Base-by-base conservation (phyloP, 352 stramenopile genomes). In the Phytophthora citricola region DNA sequence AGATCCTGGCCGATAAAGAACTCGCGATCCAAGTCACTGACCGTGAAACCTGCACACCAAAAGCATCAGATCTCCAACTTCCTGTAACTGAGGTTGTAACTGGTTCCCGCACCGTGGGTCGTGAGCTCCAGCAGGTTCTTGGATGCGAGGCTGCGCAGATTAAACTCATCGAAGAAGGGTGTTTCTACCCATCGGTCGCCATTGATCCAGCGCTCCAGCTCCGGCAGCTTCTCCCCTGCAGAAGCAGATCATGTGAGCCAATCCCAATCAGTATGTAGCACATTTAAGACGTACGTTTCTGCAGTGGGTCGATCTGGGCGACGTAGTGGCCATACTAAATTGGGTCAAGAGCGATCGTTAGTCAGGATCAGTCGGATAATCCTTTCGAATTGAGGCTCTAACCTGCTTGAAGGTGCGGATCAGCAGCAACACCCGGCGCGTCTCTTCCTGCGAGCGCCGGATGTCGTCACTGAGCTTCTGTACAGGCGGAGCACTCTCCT, bases 1-100 rank as follows among this genome's bases (percentile, higher is more conserved):
- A 92, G 71, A 58, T 97, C 82, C 45, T 97, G 86, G 43, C 90
- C 89, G 38, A 98, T 94, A 69, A 98, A 97, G 54, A 98, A 96
- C 69, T 93, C 86, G 27, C 90, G 85, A 63, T 98, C 91, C 46
- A 98, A 75, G 55, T 98, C 95, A 22, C 66, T 86, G 12, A 79
- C 71, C 14, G 85, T 96, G 75, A 98, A 98, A 32, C 94, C 93
- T 91, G 82, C 31, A 54, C 27, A 24, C 4, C 43, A 27, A 46
- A 46, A 56, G 11, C 1, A 51, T 38, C 51, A 59, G 9, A n/a
- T 7, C 44, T 6, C 43, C 29, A 40, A 17, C 15, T 43, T 2
- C 0, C 9, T 22, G 10, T 22, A 31, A 26, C n/a, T 32, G 5
- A 52, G 24, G 4, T n/a, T n/a, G 29, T 32, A 45, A 57, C 69